These are phyloP conservation scores for Senna siamea DNA, from an alignment of 306 rosid genomes.

Conservation along the genomic window DNA sequence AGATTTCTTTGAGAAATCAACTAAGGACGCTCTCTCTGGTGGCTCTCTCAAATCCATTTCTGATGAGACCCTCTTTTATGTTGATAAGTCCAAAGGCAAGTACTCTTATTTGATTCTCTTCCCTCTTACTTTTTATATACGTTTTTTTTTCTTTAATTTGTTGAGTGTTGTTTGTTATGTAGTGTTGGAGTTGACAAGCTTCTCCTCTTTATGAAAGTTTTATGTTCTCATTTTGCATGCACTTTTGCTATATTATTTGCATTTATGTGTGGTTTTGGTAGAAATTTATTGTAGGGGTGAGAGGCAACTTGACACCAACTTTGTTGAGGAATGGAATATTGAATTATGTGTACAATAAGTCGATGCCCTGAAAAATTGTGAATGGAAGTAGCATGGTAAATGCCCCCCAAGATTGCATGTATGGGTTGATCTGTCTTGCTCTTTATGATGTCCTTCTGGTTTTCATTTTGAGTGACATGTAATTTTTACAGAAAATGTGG, in stretches of 20 bases:
- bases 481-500: background rate
- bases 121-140: background rate
- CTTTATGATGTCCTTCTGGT: background rate
- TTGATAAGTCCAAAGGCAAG: constrained; percentile 73
- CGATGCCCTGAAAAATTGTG: background rate
- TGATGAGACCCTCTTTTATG: constrained; percentile 64
- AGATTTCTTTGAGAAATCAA: constrained; percentile 71
- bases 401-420: too few species aligned
- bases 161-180: background rate
- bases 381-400: background rate
- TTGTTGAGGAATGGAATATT: background rate
- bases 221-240: background rate
- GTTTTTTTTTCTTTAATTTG: background rate
- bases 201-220: background rate
- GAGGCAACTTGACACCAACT: background rate
- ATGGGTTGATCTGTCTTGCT: background rate
- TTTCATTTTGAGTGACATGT: background rate
- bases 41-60: constrained; percentile 63
- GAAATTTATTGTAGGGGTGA: background rate
- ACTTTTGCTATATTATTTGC: background rate
- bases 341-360: too few species aligned
- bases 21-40: constrained; percentile 80
- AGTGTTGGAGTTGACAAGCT: background rate
- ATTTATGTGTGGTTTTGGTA: background rate
- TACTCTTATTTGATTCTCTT: background rate